Evolutionary conservation across 345 rosid genomes (phyloP), one percentile per base, ranked within the genome.

Genomic region (Clarkia xantiana): DNA sequence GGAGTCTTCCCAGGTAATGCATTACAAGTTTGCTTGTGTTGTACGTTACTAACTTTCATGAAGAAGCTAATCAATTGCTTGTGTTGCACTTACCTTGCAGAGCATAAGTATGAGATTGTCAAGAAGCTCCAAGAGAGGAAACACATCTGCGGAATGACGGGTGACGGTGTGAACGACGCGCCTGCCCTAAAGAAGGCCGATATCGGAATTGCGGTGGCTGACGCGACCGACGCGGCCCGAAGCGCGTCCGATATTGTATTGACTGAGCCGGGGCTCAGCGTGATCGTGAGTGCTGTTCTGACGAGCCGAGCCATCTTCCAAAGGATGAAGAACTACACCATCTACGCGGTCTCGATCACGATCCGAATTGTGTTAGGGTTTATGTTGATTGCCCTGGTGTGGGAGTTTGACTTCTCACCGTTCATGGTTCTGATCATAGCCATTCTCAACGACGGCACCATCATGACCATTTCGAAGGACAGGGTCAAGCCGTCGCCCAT

Each of bases 81-180:
- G 14, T 55, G 15, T 1, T 17, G 12, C 11, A 49, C 40, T 14
- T 25, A 49, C 1, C 36, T 46, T 58, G 20, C 57, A 82, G 97
- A 89, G 69, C 97, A 89, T 74, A 89, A 89, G 60, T 89, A 85
- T 44, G 94, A 85, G 78, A 89, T 89, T 44, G 97, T 89, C 56
- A 82, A 71, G 79, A 77, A 79, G 66, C 79, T 90, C 19, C 95
- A 90, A 58, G 81, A 70, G 6, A 76, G 67, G 82, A 85, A 90
- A 50, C 95, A 90, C 58, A 86, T 90, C 13, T 85, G 95, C 49
- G 97, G 97, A 40, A 90, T 90, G 95, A 90, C 95, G 15, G 97
- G 97, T 61, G 94, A 90, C 56, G 94, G 97, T 22, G 97, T 90
- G 55, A 90, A 90, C 62, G 97, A 89, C 70, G 97, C 97, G 2